These are phyloP conservation scores for Chenopodium album DNA, from an alignment of 148 eudicot species.

Conservation along the genomic window DNA sequence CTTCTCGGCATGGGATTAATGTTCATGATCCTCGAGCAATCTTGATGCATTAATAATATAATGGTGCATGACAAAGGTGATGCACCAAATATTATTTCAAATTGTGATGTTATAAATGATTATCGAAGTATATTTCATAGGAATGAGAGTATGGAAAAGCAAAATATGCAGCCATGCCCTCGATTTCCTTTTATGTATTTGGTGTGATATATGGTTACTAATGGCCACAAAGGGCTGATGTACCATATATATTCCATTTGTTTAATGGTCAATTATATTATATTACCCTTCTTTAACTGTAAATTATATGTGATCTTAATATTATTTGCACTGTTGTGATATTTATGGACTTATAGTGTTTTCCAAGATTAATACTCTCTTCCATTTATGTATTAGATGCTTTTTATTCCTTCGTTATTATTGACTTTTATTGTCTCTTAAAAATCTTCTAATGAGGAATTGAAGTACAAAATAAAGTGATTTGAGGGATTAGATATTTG, in stretches of 20 bases:
- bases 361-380: too few species aligned
- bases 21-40: constrained; percentile 18
- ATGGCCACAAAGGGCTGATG: neutral
- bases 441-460: too few species aligned
- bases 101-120: neutral
- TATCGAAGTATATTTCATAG: neutral
- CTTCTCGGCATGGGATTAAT: constrained; percentile 7
- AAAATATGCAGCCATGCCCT: constrained; percentile 1
- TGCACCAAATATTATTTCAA: neutral
- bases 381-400: too few species aligned
- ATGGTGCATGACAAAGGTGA: constrained; percentile 3
- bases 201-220: neutral
- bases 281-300: neutral
- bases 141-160: neutral
- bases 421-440: too few species aligned
- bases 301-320: neutral
- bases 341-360: too few species aligned
- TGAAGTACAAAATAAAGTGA: too few species aligned
- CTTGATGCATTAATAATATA: constrained; percentile 8
- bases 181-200: neutral
- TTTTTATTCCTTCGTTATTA: too few species aligned
- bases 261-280: neutral
- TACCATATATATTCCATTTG: neutral
- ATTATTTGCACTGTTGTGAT: neutral
- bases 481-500: too few species aligned